These are phyloP conservation scores for Tuber calosporum DNA, from an alignment of 495 filamentous ascomycete genomes.

Conservation along the genomic window DNA sequence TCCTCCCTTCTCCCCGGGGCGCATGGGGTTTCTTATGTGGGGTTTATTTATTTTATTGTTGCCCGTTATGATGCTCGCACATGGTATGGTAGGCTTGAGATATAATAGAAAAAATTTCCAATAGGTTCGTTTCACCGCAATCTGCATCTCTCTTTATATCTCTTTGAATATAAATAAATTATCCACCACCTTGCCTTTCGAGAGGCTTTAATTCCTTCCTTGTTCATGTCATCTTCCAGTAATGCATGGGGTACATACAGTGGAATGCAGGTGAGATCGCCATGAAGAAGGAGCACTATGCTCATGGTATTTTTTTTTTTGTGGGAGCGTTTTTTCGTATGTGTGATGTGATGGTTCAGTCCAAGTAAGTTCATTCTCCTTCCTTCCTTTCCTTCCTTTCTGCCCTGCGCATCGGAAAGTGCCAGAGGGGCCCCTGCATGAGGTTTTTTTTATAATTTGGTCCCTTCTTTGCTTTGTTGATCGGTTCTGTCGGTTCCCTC, in stretches of 20 bases:
- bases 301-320: conserved; percentile 12
- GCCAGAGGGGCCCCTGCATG: conserved; percentile 1
- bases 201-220: conserved; percentile 1
- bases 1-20: not conserved
- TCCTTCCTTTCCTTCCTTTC: conserved; percentile 12
- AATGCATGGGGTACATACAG: not conserved
- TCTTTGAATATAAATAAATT: not conserved
- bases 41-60: conserved; percentile 19
- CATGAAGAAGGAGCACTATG: not conserved
- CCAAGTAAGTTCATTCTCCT: conserved; percentile 11
- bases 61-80: not conserved
- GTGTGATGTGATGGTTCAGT: not conserved
- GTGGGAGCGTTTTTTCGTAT: conserved; percentile 11
- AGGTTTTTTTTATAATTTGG: not conserved
- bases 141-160: not conserved
- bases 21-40: conserved; percentile 9
- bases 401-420: not conserved
- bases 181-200: not conserved
- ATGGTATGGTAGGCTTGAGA: conserved; percentile 7
- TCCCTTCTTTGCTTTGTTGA: conserved; percentile 10
- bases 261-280: not conserved
- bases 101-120: conserved; percentile 14
- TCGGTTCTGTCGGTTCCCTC: not conserved
- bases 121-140: not conserved
- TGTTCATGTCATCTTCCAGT: not conserved